These are phyloP conservation scores for Botrytis squamosa DNA, from an alignment of 2,329 filamentous ascomycete species.

Conservation along the genomic window DNA sequence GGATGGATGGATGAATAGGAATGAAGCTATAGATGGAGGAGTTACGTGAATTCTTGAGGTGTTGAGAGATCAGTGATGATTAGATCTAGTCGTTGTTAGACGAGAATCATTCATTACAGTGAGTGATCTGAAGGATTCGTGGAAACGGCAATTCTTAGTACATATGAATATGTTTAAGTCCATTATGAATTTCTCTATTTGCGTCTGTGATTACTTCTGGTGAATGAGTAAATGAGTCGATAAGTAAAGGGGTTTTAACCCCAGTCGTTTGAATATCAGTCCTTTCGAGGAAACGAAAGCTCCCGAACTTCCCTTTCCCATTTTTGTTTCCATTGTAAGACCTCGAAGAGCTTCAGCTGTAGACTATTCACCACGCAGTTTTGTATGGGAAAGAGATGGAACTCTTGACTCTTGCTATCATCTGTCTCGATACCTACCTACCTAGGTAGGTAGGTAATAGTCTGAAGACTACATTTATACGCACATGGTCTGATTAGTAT, in stretches of 20 bases:
- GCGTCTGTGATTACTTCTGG: background rate
- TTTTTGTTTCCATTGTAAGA: background rate
- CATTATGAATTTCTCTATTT: background rate
- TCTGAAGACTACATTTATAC: too few species aligned
- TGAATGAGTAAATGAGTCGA: background rate
- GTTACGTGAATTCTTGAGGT: background rate
- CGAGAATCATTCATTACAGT: background rate
- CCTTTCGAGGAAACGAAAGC: background rate
- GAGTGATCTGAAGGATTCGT: background rate
- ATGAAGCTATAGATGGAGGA: background rate
- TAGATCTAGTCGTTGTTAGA: background rate
- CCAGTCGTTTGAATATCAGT: background rate
- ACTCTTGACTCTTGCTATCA: too few species aligned
- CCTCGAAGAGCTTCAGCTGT: background rate
- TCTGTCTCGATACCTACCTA: too few species aligned
- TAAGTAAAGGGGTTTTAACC: background rate
- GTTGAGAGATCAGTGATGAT: background rate
- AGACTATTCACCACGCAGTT: background rate
- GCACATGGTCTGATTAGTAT: too few species aligned
- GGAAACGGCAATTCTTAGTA: constrained; percentile 1
- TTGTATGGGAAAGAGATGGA: too few species aligned
- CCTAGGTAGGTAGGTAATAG: too few species aligned
- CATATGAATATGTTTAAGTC: background rate
- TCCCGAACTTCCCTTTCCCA: background rate
- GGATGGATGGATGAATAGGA: background rate